phyloP scores from a whole-genome alignment of 2,329 filamentous ascomycete genomes.

The Cercospora sp. region DNA sequence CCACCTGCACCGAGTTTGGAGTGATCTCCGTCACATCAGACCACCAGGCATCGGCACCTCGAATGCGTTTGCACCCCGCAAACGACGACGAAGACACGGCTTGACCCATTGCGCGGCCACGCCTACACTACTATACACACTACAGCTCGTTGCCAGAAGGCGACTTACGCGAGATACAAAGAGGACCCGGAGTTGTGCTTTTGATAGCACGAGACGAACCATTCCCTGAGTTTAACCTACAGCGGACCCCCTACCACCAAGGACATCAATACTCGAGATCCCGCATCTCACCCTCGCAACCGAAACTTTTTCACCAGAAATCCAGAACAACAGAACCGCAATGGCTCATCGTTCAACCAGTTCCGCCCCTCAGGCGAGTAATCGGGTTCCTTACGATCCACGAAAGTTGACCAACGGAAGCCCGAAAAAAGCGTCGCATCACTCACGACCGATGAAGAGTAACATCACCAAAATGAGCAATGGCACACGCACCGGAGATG shows the following conservation, averaged over 20 bases:
- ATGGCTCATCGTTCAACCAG: conserved; percentile 20
- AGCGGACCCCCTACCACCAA: not conserved
- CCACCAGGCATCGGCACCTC: conserved; percentile 20
- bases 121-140: conserved; percentile 25
- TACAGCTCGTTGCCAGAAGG: conserved; percentile 33
- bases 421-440: conserved; percentile 13
- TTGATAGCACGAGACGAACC: not conserved
- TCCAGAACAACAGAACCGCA: not conserved
- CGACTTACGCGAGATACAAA: conserved; percentile 27
- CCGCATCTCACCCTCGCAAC: not conserved
- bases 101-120: conserved; percentile 22
- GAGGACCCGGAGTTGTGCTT: conserved; percentile 5
- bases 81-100: conserved; percentile 32
- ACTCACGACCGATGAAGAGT: conserved; percentile 20
- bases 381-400: conserved; percentile 20
- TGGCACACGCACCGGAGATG: conserved; percentile 23
- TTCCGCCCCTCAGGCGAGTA: conserved; percentile 12
- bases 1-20: conserved; percentile 13
- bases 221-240: conserved; percentile 1
- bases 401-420: conserved; percentile 21
- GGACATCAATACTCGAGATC: not conserved
- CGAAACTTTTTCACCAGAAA: not conserved
- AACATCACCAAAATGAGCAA: conserved; percentile 19
- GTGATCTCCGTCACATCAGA: conserved; percentile 10
- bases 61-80: conserved; percentile 22